phyloP scores from a whole-genome alignment of 345 rosid species.

The Citrus sp. region DNA sequence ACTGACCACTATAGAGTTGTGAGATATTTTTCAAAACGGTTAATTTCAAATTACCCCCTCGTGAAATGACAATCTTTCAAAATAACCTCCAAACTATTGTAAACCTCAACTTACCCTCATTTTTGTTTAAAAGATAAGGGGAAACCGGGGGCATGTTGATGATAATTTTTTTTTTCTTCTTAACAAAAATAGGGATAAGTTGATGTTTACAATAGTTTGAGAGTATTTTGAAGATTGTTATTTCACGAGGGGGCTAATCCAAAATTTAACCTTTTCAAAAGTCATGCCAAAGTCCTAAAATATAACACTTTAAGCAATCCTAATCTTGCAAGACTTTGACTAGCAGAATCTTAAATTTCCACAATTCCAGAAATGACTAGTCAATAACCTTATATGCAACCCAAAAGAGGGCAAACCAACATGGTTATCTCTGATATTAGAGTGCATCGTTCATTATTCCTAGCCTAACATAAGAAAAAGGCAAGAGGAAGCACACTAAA shows the following conservation, averaged over 20 bases:
- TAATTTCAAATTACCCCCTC: no score
- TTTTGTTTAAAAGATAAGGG: no score
- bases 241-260: no score
- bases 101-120: no score
- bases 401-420: background rate
- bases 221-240: no score
- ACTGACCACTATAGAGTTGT: background rate
- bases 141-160: no score
- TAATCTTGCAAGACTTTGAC: background rate
- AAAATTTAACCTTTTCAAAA: background rate
- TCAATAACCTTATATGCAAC: background rate
- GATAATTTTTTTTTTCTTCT: no score
- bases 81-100: no score
- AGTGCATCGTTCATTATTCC: background rate
- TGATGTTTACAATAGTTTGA: no score
- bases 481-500: constrained; percentile 7
- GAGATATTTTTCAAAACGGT: background rate
- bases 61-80: no score
- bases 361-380: background rate
- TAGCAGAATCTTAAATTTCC: background rate
- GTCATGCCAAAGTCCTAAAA: background rate
- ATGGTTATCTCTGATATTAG: background rate
- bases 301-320: background rate
- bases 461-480: background rate
- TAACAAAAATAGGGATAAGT: no score